phyloP scores from a whole-genome alignment of 306 rosid species.

The Medicago truncatula region MtrunA17r5.0-ANR NC_053043.1:33939001-33939500 shows the following conservation, averaged over 20 bases:
- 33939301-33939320: background rate
- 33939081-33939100: slow-evolving; percentile 42
- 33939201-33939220: slow-evolving; percentile 6
- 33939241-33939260: slow-evolving; percentile 11
- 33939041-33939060: slow-evolving; percentile 96
- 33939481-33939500: no score
- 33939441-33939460: no score
- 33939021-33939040: slow-evolving; percentile 78
- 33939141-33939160: background rate
- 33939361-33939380: no score
- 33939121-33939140: background rate
- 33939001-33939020: slow-evolving; percentile 93
- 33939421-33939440: no score
- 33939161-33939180: background rate
- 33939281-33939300: slow-evolving; percentile 12
- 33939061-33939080: slow-evolving; percentile 97
- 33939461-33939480: no score
- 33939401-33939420: no score
- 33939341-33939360: slow-evolving; percentile 32
- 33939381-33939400: no score
- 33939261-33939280: background rate
- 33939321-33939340: slow-evolving; percentile 27
- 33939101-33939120: slow-evolving; percentile 18
- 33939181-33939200: background rate
- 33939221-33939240: slow-evolving; percentile 14